Evolutionary conservation across 495 filamentous ascomycete species (phyloP).

Genomic region (Neurospora cerealis): DNA sequence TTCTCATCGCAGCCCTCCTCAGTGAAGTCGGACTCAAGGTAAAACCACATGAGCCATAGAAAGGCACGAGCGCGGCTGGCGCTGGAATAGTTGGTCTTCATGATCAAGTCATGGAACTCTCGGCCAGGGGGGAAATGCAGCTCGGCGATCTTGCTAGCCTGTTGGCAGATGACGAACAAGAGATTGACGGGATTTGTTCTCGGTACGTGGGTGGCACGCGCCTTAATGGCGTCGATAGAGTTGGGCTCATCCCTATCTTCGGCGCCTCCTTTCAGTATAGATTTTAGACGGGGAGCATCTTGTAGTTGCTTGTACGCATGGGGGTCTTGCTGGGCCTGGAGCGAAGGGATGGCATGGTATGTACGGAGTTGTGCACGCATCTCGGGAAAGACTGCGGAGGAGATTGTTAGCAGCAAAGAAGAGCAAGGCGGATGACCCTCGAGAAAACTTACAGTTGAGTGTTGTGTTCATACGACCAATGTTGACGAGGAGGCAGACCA

Average conservation of each 20-base stretch:
- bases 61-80: conserved; percentile 79
- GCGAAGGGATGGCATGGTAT: conserved; percentile 93
- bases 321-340: conserved; percentile 90
- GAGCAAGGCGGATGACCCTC: background rate
- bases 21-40: conserved; percentile 92
- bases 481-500: conserved; percentile 97
- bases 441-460: conserved; percentile 65
- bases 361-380: conserved; percentile 98
- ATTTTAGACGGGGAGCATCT: conserved; percentile 91
- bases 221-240: conserved; percentile 73
- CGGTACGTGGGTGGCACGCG: conserved; percentile 41
- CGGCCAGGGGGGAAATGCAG: conserved; percentile 74
- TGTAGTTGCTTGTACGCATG: conserved; percentile 97
- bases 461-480: conserved; percentile 98
- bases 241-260: conserved; percentile 85
- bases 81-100: conserved; percentile 77
- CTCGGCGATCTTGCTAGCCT: conserved; percentile 85
- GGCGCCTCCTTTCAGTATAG: conserved; percentile 92
- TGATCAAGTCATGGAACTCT: conserved; percentile 95
- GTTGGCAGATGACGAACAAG: conserved; percentile 88
- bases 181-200: conserved; percentile 96
- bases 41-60: conserved; percentile 98
- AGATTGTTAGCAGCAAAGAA: conserved; percentile 19
- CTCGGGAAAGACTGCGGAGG: conserved; percentile 79
- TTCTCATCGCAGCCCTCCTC: conserved; percentile 74